Base-by-base conservation (phyloP, 1,284 basidiomycete genomes). In the Polyporus tsugae region DNA sequence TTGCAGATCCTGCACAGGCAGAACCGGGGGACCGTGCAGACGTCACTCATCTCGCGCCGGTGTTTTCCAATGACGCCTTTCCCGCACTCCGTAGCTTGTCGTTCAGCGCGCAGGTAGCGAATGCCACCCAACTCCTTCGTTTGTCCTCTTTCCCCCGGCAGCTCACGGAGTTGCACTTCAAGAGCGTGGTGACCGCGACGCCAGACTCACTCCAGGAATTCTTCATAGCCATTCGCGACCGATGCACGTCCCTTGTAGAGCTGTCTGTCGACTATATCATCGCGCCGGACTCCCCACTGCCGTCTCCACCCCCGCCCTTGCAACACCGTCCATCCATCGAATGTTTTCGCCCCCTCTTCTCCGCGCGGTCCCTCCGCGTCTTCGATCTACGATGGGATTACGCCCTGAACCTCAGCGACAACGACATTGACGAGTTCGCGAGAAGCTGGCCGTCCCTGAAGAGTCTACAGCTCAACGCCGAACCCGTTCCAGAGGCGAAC, bases 321-420 rank as follows among this genome's bases (percentile, higher is more conserved):
- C 63, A 68, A 9, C 77, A 80, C 36, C 80, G 80, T 4, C 78
- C 90, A 36, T 82, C 78, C 7, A 80, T 86, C 62, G 80, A 82
- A 4, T 83, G 83, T 15, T 79, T 91, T 60, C 81, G 81, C 60
- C 87, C 89, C 5, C 70, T 90, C 52, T 80, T 88, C 62, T 74
- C 80, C 10, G 82, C 85, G 64, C 77, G 82, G 2, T 80, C 81
- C 29, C 77, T 92, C 22, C 77, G 69, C 1, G 77, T 74, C 6
- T 84, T 91, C 68, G 86, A 88, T 66, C 67, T 91, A 29, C 79
- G 83, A 0, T 88, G 91, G 78, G 85, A 86, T 66, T 82, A 83
- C 67, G 86, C 89, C 0, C 78, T 91, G 29, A 74, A 78, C 38
- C 77, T 91, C 60, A 78, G 78, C 29, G 82, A 84, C 10, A 77